Evolutionary conservation across 2,329 filamentous ascomycete genomes (phyloP).

Genomic region (Lasiodiplodia gonubiensis): DNA sequence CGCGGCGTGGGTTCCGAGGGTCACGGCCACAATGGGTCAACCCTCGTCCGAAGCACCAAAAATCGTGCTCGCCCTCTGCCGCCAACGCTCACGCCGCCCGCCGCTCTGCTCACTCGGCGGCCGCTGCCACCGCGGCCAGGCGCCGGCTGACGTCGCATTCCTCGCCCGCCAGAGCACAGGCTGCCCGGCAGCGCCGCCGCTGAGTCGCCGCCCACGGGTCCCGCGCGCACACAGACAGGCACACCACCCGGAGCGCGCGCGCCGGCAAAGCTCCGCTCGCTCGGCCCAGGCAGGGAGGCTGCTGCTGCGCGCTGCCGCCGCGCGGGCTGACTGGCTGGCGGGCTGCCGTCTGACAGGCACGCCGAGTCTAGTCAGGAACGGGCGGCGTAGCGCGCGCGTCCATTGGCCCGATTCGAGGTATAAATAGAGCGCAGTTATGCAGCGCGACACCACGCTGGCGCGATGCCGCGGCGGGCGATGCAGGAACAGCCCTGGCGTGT

Average conservation of each 20-base stretch:
- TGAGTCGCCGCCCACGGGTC: conserved; percentile 5
- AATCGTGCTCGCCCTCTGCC: conserved; percentile 7
- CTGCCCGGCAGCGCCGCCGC: conserved; percentile 3
- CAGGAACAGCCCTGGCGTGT: conserved; percentile 25
- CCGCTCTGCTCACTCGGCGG: conserved; percentile 14
- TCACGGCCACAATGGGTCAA: conserved; percentile 1
- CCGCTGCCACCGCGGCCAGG: conserved; percentile 8
- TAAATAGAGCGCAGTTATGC: conserved; percentile 26
- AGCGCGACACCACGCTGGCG: conserved; percentile 18
- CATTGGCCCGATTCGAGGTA: conserved; percentile 18
- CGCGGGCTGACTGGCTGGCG: not conserved
- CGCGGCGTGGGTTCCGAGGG: conserved; percentile 9
- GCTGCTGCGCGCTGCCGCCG: conserved; percentile 9
- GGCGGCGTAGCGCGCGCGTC: conserved; percentile 12
- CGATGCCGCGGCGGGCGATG: conserved; percentile 17
- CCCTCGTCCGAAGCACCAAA: not conserved
- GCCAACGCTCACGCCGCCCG: conserved; percentile 12
- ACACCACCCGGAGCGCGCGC: conserved; percentile 14
- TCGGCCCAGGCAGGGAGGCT: conserved; percentile 1
- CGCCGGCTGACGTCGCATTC: conserved; percentile 20
- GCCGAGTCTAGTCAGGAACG: conserved; percentile 25
- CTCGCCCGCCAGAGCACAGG: not conserved
- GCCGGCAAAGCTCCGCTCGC: conserved; percentile 3
- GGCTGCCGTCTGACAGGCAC: conserved; percentile 17
- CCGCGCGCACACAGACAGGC: conserved; percentile 1